Base-by-base conservation (phyloP, 2,329 filamentous ascomycete genomes). In the Fusarium haematococcum region DNA sequence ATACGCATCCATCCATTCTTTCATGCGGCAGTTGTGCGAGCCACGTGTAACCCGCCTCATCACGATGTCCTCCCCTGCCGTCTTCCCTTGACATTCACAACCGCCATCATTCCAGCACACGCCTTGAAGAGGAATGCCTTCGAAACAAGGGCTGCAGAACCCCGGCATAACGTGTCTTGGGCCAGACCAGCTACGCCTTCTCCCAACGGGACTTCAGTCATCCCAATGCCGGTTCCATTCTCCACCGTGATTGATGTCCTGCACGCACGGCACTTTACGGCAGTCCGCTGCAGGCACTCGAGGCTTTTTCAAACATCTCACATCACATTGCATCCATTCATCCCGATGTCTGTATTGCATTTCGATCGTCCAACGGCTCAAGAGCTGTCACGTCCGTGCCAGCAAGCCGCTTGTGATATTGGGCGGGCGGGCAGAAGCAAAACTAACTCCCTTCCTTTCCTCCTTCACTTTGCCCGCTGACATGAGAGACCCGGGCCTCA, bases 71-170 rank as follows among this genome's bases (percentile, higher is more conserved):
- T 18, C n/a, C n/a, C 58, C 52, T 32, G 27, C 50, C 39, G 45
- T 14, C 41, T 69, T 67, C 72, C 72, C 72, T 75, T 23, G 14
- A 62, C 23, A 32, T 73, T 69, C 35, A 58, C 60, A 43, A 23
- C 27, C 33, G 67, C 30, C 62, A 56, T 50, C 73, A 75, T 75
- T 75, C 73, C 72, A 73, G 18, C 5, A 6, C 25, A 33, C 33
- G 30, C 50, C 37, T 27, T 54, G 27, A 52, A 27, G 16, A 52
- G 72, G 69, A 75, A 74, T 64, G 62, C 25, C 57, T 70, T 56
- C 72, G 71, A 75, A 75, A 75, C 71, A 72, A 45, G 68, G 65
- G 68, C 71, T 71, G 33, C 63, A 63, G 67, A 62, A 43, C 37
- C 52, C 52, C 45, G 48, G 43, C 43, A 62, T 61, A 43, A 23